Evolutionary conservation across 2,329 filamentous ascomycete genomes (phyloP).

Genomic region (Dactylellina parvicollis): DNA sequence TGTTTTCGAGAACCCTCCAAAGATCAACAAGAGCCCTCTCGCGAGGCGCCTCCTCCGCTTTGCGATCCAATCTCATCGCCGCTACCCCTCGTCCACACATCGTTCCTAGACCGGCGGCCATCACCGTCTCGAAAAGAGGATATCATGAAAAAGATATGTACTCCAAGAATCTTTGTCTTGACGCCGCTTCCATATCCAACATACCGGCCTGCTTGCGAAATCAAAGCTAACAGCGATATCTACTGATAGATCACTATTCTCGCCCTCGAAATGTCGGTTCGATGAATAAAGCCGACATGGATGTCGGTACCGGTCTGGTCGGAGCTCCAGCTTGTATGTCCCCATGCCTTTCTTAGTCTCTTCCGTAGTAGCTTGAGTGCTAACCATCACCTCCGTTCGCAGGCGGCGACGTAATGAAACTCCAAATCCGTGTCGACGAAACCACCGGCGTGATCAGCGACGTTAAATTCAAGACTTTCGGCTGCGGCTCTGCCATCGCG

Average conservation of each 20-base stretch:
- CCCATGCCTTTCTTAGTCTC: background rate
- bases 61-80: constrained; percentile 43
- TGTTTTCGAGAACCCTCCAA: constrained; percentile 48
- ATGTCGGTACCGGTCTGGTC: constrained; percentile 91
- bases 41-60: constrained; percentile 27
- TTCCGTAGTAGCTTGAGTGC: background rate
- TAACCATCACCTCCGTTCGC: constrained; percentile 1
- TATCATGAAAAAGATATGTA: constrained; percentile 60
- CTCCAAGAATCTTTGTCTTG: background rate
- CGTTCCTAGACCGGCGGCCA: constrained; percentile 24
- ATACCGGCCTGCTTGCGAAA: constrained; percentile 12
- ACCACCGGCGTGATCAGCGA: constrained; percentile 84
- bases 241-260: constrained; percentile 81
- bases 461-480: constrained; percentile 98
- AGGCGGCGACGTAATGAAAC: constrained; percentile 87
- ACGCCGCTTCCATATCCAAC: background rate
- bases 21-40: constrained; percentile 44
- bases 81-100: constrained; percentile 42
- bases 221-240: constrained; percentile 48
- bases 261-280: constrained; percentile 80
- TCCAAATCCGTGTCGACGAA: constrained; percentile 90
- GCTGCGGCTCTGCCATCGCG: constrained; percentile 92
- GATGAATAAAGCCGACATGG: constrained; percentile 79
- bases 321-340: constrained; percentile 74
- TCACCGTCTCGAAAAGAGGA: constrained; percentile 42